Percentiles rank a stretch among this genome's conserved stretches.
Conservation (phyloP, 257 asterid genomes). For the Buddleja alternifolia region DNA sequence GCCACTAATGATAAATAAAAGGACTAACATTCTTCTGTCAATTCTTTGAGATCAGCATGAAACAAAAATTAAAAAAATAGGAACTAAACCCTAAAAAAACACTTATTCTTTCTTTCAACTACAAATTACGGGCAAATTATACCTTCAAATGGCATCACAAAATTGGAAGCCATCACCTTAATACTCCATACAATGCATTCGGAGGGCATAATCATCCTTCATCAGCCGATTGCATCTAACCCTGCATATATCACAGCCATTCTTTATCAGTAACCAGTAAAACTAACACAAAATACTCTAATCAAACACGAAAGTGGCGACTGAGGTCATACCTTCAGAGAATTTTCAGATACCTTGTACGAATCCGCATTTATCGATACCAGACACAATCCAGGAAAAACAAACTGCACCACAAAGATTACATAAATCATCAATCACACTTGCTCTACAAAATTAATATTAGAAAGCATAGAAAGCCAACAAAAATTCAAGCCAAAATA, state of each 20-base stretch:
- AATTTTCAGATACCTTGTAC: constrained; percentile 42
- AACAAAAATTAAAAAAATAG: neutral
- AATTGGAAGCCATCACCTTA: constrained; percentile 40
- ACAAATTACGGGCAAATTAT: constrained; percentile 32
- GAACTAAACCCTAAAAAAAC: constrained; percentile 25
- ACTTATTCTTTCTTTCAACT: constrained; percentile 30
- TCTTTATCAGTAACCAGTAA: constrained; percentile 20
- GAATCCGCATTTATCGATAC: constrained; percentile 41
- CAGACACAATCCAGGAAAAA: constrained; percentile 51
- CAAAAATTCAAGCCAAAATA: neutral
- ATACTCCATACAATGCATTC: constrained; percentile 36
- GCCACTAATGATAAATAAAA: constrained; percentile 36
- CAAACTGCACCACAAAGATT: constrained; percentile 34
- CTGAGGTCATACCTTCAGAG: constrained; percentile 40
- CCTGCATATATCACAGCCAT: constrained; percentile 43
- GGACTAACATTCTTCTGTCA: constrained; percentile 27
- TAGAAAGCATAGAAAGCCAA: neutral
- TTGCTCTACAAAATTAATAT: neutral
- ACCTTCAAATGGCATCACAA: constrained; percentile 44
- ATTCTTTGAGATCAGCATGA: constrained; percentile 28
- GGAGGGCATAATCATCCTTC: constrained; percentile 35
- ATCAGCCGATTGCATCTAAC: constrained; percentile 43
- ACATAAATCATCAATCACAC: neutral
- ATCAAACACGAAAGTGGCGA: neutral
- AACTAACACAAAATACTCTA: constrained; percentile 15